These are phyloP conservation scores for Cyberlindnera maritima DNA, from an alignment of 805 yeast species.

Conservation along the genomic window DNA sequence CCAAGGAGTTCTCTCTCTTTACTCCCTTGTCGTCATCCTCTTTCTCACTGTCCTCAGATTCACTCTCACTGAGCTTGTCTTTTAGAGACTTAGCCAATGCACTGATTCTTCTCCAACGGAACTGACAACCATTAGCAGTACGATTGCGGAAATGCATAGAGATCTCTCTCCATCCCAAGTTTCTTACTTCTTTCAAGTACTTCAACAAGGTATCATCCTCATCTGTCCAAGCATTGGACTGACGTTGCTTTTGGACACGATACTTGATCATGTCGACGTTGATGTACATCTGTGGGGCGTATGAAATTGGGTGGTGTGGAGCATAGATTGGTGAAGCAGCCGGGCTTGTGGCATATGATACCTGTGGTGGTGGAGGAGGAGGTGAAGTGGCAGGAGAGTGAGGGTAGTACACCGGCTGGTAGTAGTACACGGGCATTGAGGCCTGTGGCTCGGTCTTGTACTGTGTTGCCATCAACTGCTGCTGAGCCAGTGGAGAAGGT, in stretches of 20 bases:
- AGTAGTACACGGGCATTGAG: conserved; percentile 8
- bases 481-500: neutral
- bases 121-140: conserved; percentile 76
- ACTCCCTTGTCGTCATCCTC: neutral
- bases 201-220: conserved; percentile 59
- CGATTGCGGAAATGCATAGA: conserved; percentile 63
- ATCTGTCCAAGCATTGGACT: conserved; percentile 54
- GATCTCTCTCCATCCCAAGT: conserved; percentile 76
- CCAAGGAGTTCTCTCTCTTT: conserved; percentile 1
- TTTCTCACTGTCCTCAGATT: conserved; percentile 3
- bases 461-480: neutral
- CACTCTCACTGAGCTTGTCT: conserved; percentile 3
- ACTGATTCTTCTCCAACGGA: conserved; percentile 62
- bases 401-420: conserved; percentile 11
- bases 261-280: conserved; percentile 3
- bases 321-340: conserved; percentile 6
- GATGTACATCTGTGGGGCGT: neutral
- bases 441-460: conserved; percentile 1
- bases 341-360: neutral
- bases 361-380: conserved; percentile 1
- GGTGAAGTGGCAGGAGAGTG: conserved; percentile 7
- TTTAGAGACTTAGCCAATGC: conserved; percentile 15
- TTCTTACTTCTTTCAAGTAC: conserved; percentile 63
- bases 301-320: neutral
- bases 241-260: conserved; percentile 22